phyloP scores from a whole-genome alignment of 371 early-diverging fungal species.

The Apophysomyces variabilis region DNA sequence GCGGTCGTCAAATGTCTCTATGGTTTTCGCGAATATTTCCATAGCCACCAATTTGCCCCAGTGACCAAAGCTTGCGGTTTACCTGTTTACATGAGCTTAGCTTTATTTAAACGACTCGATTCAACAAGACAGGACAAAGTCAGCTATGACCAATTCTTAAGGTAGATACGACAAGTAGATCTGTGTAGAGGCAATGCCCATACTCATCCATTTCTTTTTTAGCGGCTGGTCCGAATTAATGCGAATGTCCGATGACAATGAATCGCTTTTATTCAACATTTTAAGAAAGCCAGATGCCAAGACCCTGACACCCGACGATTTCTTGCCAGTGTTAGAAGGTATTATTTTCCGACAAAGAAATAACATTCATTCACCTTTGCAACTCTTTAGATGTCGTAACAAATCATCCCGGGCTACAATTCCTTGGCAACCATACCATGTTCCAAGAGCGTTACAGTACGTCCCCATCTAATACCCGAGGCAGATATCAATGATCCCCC shows the following conservation, averaged over 20 bases:
- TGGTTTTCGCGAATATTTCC: slow-evolving; percentile 27
- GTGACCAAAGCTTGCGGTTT: slow-evolving; percentile 57
- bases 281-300: slow-evolving; percentile 31
- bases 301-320: slow-evolving; percentile 51
- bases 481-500: neutral
- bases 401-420: slow-evolving; percentile 87
- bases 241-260: slow-evolving; percentile 41
- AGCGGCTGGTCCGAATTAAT: slow-evolving; percentile 47
- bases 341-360: slow-evolving; percentile 24
- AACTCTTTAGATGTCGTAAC: slow-evolving; percentile 58
- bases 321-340: slow-evolving; percentile 55
- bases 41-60: slow-evolving; percentile 45
- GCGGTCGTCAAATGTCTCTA: slow-evolving; percentile 22
- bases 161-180: slow-evolving; percentile 14
- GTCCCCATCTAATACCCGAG: slow-evolving; percentile 7
- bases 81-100: slow-evolving; percentile 59
- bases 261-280: slow-evolving; percentile 46
- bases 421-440: slow-evolving; percentile 73
- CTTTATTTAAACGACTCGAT: slow-evolving; percentile 55
- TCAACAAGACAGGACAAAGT: slow-evolving; percentile 6
- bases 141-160: neutral
- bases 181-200: neutral
- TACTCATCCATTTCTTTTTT: neutral
- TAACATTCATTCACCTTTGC: slow-evolving; percentile 36
- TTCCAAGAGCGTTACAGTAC: slow-evolving; percentile 86